Evolutionary conservation across 1,284 basidiomycete species (phyloP).

Genomic region (Ceratobasidium sp.): DNA sequence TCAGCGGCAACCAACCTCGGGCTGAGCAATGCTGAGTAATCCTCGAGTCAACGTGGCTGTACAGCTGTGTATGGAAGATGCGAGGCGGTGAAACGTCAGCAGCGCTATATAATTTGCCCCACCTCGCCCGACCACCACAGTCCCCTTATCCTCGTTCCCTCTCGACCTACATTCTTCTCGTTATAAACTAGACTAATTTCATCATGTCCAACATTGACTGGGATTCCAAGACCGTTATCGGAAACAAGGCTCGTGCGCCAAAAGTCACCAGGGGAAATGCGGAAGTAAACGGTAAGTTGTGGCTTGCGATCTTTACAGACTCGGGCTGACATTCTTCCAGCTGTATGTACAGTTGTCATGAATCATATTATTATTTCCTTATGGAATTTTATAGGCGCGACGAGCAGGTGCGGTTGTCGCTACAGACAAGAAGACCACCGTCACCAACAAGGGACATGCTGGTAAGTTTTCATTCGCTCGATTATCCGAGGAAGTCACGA

Average conservation of each 20-base stretch:
- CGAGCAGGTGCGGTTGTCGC: conserved; percentile 75
- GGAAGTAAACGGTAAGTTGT: conserved; percentile 74
- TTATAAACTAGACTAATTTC: conserved; percentile 40
- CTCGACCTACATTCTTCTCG: not conserved
- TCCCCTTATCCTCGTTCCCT: not conserved
- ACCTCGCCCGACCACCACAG: conserved; percentile 5
- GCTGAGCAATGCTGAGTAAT: not conserved
- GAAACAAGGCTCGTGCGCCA: conserved; percentile 72
- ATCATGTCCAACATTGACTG: conserved; percentile 60
- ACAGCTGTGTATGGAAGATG: not conserved
- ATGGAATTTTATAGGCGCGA: conserved; percentile 64
- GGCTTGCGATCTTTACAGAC: conserved; percentile 40
- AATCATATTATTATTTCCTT: not conserved
- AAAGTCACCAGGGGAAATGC: conserved; percentile 75
- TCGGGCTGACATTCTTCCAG: conserved; percentile 53
- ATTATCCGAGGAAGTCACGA: not conserved
- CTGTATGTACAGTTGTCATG: conserved; percentile 58
- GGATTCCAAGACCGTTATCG: conserved; percentile 82
- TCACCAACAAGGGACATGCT: conserved; percentile 76
- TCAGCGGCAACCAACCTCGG: not conserved
- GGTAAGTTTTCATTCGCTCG: conserved; percentile 59
- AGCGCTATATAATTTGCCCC: conserved; percentile 20
- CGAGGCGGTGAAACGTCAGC: conserved; percentile 43
- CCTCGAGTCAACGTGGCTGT: conserved; percentile 29
- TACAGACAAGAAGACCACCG: conserved; percentile 79